Evolutionary conservation across 177 flowering plant species (phyloP).

Genomic region (Telopea speciosissima): DNA sequence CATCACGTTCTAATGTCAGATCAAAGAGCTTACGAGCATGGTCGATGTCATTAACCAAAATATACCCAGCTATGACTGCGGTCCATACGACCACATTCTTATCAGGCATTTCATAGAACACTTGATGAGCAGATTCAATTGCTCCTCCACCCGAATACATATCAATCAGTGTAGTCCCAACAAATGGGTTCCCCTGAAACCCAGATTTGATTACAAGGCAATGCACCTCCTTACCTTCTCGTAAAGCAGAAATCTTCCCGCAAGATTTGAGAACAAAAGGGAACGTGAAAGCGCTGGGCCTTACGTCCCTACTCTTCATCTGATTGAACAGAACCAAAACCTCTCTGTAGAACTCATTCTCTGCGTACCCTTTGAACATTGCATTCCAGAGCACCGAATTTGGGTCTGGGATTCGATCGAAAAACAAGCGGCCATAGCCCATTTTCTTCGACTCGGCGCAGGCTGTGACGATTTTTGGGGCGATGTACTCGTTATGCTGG

Average conservation of each 20-base stretch:
- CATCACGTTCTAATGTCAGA: slow-evolving; percentile 54
- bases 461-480: slow-evolving; percentile 43
- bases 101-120: slow-evolving; percentile 52
- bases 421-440: slow-evolving; percentile 38
- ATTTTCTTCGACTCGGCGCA: slow-evolving; percentile 26
- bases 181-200: slow-evolving; percentile 38
- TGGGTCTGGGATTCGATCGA: slow-evolving; percentile 47
- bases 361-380: slow-evolving; percentile 54
- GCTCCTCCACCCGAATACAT: slow-evolving; percentile 43
- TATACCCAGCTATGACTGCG: slow-evolving; percentile 45
- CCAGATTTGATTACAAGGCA: slow-evolving; percentile 48
- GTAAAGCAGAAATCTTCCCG: slow-evolving; percentile 24
- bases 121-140: slow-evolving; percentile 36
- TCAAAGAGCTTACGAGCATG: slow-evolving; percentile 57
- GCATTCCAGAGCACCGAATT: slow-evolving; percentile 50
- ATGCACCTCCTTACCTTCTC: slow-evolving; percentile 51
- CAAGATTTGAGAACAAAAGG: slow-evolving; percentile 63
- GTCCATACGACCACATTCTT: slow-evolving; percentile 79
- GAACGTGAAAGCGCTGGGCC: slow-evolving; percentile 56
- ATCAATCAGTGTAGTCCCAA: slow-evolving; percentile 59
- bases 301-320: slow-evolving; percentile 37
- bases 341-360: slow-evolving; percentile 29
- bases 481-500: slow-evolving; percentile 29
- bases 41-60: slow-evolving; percentile 31
- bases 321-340: slow-evolving; percentile 36